These are phyloP conservation scores for Sporothrix euskadiensis DNA, from an alignment of 2,329 filamentous ascomycete species.

Conservation along the genomic window DNA sequence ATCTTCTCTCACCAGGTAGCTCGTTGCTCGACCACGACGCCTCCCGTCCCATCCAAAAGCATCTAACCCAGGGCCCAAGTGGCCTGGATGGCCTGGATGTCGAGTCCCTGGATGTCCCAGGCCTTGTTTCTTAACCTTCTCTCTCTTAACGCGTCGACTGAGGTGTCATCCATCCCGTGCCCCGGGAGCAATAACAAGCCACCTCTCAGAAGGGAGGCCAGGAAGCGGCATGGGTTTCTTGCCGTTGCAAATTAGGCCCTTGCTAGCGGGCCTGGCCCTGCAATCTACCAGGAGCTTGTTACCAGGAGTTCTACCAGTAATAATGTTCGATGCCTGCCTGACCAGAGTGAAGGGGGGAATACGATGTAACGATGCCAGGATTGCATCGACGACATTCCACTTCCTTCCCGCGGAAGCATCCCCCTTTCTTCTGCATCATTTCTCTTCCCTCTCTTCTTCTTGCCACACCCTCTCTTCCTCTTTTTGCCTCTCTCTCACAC, in stretches of 20 bases:
- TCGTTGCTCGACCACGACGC: constrained; percentile 5
- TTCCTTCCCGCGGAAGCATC: neutral
- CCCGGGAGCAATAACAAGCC: neutral
- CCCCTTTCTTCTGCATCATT: constrained; percentile 8
- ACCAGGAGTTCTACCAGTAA: neutral
- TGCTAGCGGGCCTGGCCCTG: constrained; percentile 2
- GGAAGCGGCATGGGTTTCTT: neutral
- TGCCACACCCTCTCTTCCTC: neutral
- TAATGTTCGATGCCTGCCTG: too few relatives aligned
- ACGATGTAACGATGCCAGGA: neutral
- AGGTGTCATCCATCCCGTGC: constrained; percentile 6
- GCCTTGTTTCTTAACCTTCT: neutral
- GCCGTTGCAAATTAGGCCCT: constrained; percentile 1
- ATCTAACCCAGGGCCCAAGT: neutral
- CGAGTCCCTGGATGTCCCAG: neutral
- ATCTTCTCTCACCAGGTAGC: constrained; percentile 8
- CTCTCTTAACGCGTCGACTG: constrained; percentile 6
- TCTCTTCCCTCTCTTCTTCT: neutral
- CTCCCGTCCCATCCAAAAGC: neutral
- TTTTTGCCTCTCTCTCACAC: neutral
- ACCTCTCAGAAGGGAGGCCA: neutral
- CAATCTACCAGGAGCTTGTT: constrained; percentile 14
- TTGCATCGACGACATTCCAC: neutral
- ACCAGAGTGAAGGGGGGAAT: neutral
- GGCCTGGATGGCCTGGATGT: neutral